Base-by-base conservation (phyloP, 108 stramenopile genomes). In the Nitzschia sp. region DNA sequence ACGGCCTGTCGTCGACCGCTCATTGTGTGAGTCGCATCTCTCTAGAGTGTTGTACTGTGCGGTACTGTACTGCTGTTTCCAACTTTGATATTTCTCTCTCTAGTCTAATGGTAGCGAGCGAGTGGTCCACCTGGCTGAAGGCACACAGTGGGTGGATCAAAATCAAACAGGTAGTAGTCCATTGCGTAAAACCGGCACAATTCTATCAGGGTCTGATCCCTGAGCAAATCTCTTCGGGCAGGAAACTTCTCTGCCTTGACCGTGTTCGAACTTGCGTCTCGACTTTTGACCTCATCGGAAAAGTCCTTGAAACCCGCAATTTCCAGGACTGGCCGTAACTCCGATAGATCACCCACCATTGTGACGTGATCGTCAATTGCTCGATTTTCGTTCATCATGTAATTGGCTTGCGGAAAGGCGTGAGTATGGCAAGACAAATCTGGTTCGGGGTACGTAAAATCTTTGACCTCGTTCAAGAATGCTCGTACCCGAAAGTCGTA, bases 351-450 rank as follows among this genome's bases (percentile, higher is more conserved):
- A 6, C 69, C 75, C 19, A 76, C 64, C 11, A 76, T 26, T 45
- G 41, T 48, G 4, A 76, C 30, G 5, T 65, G 62, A n/a, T 16
- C n/a, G 62, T 76, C 75, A 31, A 57, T 21, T 30, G 17, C 31
- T 23, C 47, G 33, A 28, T 71, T 29, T 30, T 41, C 27, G 44
- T 63, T 30, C 2, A 55, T 31, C 50, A 76, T 53, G 53, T 47
- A 76, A 45, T 66, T 76, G 62, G 63, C 69, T 64, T 71, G 69
- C 8, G 75, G 75, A 30, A 65, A 44, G 15, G 75, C 70, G 45
- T 76, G 75, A 9, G 46, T 48, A 30, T 32, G 35, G 26, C 74
- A 75, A 15, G 56, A 8, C 11, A 22, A n/a, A 3, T 27, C 58
- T n/a, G 58, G 58, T 60, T 13, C 13, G 2, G 30, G 36, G 58